These are phyloP conservation scores for Exophiala aquamarina DNA, from an alignment of 2,329 filamentous ascomycete genomes.

Conservation along the genomic window DNA sequence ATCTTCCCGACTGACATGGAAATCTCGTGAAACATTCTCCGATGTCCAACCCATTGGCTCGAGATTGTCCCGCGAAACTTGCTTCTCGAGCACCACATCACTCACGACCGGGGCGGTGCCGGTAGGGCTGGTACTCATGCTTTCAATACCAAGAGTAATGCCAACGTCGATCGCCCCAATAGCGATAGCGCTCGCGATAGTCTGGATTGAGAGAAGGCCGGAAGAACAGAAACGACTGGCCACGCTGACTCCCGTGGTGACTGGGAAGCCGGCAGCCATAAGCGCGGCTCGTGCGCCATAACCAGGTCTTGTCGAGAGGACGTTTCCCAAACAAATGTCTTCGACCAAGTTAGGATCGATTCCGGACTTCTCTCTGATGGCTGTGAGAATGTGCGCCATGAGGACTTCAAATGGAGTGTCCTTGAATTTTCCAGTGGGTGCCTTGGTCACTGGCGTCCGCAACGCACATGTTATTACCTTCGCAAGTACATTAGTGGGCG, in stretches of 20 bases:
- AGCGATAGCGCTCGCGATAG: conserved; percentile 84
- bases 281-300: conserved; percentile 86
- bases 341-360: conserved; percentile 78
- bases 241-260: conserved; percentile 75
- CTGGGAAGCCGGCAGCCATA: conserved; percentile 88
- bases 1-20: conserved; percentile 72
- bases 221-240: conserved; percentile 97
- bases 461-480: conserved; percentile 90
- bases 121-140: conserved; percentile 67
- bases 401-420: conserved; percentile 85
- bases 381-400: conserved; percentile 77
- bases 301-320: conserved; percentile 77
- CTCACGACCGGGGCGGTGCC: conserved; percentile 64
- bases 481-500: too few relatives aligned
- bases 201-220: conserved; percentile 87
- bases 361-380: conserved; percentile 59
- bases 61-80: conserved; percentile 81
- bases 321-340: conserved; percentile 89
- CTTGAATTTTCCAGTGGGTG: conserved; percentile 91
- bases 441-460: conserved; percentile 86
- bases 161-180: conserved; percentile 80
- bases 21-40: conserved; percentile 90
- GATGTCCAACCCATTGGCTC: conserved; percentile 96
- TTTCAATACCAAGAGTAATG: conserved; percentile 81
- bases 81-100: conserved; percentile 69